Evolutionary conservation across 2,329 filamentous ascomycete genomes (phyloP).

Genomic region (Pseudogymnoascus sp.): DNA sequence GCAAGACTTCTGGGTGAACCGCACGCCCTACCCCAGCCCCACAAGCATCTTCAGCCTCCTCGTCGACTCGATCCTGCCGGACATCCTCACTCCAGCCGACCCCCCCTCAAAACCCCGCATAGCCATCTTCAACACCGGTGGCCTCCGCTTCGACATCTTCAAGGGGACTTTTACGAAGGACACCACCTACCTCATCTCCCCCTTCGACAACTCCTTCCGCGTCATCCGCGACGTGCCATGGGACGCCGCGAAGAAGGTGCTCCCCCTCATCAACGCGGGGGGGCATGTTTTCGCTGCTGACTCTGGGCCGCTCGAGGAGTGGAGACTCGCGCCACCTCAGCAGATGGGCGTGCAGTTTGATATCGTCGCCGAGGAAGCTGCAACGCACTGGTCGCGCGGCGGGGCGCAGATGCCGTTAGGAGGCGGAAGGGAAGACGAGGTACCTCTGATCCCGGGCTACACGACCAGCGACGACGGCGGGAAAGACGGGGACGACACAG

Average conservation of each 20-base stretch:
- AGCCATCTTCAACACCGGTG: slow-evolving; percentile 80
- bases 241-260: slow-evolving; percentile 61
- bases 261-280: slow-evolving; percentile 51
- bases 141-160: slow-evolving; percentile 92
- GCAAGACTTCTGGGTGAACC: slow-evolving; percentile 71
- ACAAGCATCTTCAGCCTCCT: slow-evolving; percentile 80
- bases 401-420: slow-evolving; percentile 31
- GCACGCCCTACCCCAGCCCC: slow-evolving; percentile 65
- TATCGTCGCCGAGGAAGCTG: slow-evolving; percentile 6
- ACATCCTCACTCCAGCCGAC: slow-evolving; percentile 51
- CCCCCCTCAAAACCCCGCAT: slow-evolving; percentile 59
- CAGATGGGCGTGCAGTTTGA: slow-evolving; percentile 25
- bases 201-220: slow-evolving; percentile 74
- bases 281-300: slow-evolving; percentile 39
- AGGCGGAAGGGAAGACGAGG: slow-evolving; percentile 22
- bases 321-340: slow-evolving; percentile 26
- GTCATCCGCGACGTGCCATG: slow-evolving; percentile 80
- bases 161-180: slow-evolving; percentile 85
- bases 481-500: slow-evolving; percentile 79
- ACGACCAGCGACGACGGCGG: slow-evolving; percentile 83
- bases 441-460: slow-evolving; percentile 62
- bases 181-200: slow-evolving; percentile 77
- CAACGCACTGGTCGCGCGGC: slow-evolving; percentile 19
- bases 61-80: slow-evolving; percentile 38
- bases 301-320: neutral